Evolutionary conservation across 2,329 filamentous ascomycete species (phyloP), one percentile per base, ranked within the genome.

Genomic region (Cryoendolithus antarcticus): DNA sequence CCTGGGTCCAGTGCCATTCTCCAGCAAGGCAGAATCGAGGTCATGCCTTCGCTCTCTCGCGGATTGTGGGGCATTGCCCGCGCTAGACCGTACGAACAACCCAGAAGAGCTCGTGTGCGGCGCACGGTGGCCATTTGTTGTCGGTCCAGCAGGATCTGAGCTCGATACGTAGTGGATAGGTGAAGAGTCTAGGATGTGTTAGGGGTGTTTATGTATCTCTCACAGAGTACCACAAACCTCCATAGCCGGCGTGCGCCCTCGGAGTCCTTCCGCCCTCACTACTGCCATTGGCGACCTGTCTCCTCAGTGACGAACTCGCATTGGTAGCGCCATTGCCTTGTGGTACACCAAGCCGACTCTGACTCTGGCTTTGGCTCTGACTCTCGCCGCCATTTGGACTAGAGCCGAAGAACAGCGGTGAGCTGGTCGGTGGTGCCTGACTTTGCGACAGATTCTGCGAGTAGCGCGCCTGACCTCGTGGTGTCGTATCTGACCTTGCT

Each of bases 161-260:
- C 86, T 94, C 29, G 86, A 78, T 41, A 85, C 84, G 58, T 95
- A 96, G 59, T 80, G 77, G 49, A 96, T 85, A 1, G 89, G 89
- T 1, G 89, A 96, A 0, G 89, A 96, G 55, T 88, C 89, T 94
- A 49, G 2, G 37, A 11, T 38, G 12, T 45, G 38, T 55, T 39
- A 60, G 45, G 30, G 41, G 24, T 33, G n/a, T 24, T 36, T 9
- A 24, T 32, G 28, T 27, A 4, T 13, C 6, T 21, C 2, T 28
- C 8, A 30, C n/a, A 29, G 29, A n/a, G 38, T 47, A 30, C 41
- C 21, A 41, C 67, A 60, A 60, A 84, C 82, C 82, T 66, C 79
- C 76, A 48, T 76, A 65, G 32, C 66, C 66, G 15, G 64, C 70
- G 45, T 72, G 78, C 6, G 82, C 81, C 57, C 80, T 71, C 6